These are phyloP conservation scores for Penicillium sp. DNA, from an alignment of 2,329 filamentous ascomycete genomes.

Conservation along the genomic window DNA sequence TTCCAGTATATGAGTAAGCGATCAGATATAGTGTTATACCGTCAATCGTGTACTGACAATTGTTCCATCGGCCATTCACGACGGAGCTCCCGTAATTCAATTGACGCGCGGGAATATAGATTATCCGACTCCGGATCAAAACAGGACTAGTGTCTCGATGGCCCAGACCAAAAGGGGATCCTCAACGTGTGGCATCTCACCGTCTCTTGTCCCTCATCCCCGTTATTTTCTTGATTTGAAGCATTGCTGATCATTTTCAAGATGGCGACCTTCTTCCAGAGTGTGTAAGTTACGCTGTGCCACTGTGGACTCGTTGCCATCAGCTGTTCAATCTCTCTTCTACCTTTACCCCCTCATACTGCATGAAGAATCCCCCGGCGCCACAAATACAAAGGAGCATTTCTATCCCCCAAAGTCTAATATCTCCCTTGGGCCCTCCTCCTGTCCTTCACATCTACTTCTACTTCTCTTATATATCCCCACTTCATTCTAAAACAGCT, in stretches of 20 bases:
- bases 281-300: constrained; percentile 37
- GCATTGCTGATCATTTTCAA: constrained; percentile 14
- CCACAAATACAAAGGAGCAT: constrained; percentile 17
- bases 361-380: constrained; percentile 15
- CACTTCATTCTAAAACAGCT: constrained; percentile 3
- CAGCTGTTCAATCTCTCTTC: constrained; percentile 1
- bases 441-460: constrained; percentile 1
- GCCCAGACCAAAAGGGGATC: constrained; percentile 16
- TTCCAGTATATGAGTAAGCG: neutral
- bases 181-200: constrained; percentile 10
- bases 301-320: neutral
- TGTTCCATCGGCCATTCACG: neutral
- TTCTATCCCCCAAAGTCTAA: constrained; percentile 12
- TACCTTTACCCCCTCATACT: constrained; percentile 17
- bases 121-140: constrained; percentile 1
- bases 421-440: constrained; percentile 3
- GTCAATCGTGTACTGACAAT: neutral
- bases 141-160: constrained; percentile 12
- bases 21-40: neutral
- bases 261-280: constrained; percentile 45
- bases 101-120: neutral
- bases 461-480: constrained; percentile 5
- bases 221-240: constrained; percentile 6
- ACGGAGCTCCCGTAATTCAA: constrained; percentile 7
- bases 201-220: constrained; percentile 5